Conservation (phyloP, 2,329 filamentous ascomycete genomes). For the Aureobasidium sp. region DNA sequence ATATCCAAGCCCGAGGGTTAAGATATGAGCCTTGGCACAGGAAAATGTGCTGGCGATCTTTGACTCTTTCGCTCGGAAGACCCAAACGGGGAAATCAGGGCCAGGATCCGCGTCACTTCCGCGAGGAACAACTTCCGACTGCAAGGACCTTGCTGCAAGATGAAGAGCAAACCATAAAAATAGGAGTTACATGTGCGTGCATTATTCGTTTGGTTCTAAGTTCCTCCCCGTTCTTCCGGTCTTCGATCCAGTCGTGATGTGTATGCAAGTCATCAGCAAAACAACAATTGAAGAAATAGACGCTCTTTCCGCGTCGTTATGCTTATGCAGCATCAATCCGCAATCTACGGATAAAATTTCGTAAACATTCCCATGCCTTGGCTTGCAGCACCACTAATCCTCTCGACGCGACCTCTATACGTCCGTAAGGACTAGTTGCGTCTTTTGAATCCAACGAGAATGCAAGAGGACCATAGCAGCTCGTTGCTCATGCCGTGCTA, state of each 20-base stretch:
- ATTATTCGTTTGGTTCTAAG: background rate
- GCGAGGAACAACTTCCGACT: background rate
- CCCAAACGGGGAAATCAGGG: background rate
- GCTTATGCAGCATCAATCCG: background rate
- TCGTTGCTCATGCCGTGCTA: slow-evolving; percentile 8
- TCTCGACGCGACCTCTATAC: background rate
- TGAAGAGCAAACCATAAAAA: background rate
- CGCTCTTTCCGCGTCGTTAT: background rate
- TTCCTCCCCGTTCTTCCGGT: background rate
- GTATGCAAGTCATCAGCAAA: background rate
- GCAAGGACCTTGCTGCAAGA: background rate
- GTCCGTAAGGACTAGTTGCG: background rate
- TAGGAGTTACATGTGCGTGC: background rate
- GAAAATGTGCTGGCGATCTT: background rate
- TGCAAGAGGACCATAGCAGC: background rate
- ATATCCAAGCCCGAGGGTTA: background rate
- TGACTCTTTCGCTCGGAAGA: background rate
- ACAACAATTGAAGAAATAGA: background rate
- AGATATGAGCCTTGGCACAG: background rate
- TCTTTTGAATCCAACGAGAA: background rate
- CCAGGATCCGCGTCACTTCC: background rate
- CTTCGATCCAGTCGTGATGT: background rate
- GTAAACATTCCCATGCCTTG: background rate
- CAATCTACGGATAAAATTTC: background rate
- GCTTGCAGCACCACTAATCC: background rate